These are phyloP conservation scores for Agastache rugosa DNA, from an alignment of 257 asterid genomes.

Conservation along the genomic window DNA sequence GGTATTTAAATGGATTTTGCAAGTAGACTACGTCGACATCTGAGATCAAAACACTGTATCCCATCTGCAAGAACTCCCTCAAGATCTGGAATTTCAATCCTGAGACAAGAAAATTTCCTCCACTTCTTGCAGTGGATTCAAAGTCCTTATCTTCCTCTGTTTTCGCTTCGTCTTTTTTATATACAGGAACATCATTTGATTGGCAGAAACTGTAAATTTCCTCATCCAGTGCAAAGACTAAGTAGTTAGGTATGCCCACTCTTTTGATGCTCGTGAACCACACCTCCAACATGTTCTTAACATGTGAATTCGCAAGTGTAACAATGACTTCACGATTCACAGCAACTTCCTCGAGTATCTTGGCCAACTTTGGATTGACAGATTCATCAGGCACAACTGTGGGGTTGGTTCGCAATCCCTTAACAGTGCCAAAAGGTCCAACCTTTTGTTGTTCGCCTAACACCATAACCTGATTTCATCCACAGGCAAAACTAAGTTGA, in stretches of 20 bases:
- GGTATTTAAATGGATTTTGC: constrained; percentile 64
- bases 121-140: constrained; percentile 53
- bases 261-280: constrained; percentile 65
- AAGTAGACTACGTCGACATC: constrained; percentile 72
- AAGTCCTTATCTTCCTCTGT: constrained; percentile 40
- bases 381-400: constrained; percentile 54
- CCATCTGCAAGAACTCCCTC: constrained; percentile 74
- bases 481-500: neutral
- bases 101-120: constrained; percentile 71
- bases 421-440: constrained; percentile 65
- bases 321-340: constrained; percentile 60
- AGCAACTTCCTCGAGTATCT: constrained; percentile 55
- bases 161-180: constrained; percentile 45
- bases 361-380: constrained; percentile 66
- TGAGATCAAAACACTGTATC: constrained; percentile 71
- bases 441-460: constrained; percentile 50
- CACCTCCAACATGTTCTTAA: constrained; percentile 53
- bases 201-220: constrained; percentile 54
- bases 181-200: constrained; percentile 54
- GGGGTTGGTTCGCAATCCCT: constrained; percentile 57
- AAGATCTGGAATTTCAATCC: constrained; percentile 63
- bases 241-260: constrained; percentile 64
- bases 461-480: constrained; percentile 47
- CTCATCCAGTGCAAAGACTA: constrained; percentile 71
- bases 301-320: constrained; percentile 67